Conservation (phyloP, 148 eudicot species). For the Cornus kousa region DNA sequence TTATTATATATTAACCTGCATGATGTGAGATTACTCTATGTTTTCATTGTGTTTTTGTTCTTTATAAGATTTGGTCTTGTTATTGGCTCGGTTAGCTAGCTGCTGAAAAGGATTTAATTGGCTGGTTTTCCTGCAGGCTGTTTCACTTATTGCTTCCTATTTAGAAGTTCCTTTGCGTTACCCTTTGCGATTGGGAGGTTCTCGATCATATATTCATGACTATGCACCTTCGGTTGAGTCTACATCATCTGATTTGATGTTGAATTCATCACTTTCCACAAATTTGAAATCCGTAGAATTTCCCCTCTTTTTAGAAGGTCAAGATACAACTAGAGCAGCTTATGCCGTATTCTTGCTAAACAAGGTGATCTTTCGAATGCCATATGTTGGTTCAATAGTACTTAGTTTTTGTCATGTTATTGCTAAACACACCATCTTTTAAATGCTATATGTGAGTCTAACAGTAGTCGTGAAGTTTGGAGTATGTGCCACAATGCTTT, state of each 20-base stretch:
- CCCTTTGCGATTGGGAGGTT: slow-evolving; percentile 84
- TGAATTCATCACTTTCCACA: slow-evolving; percentile 33
- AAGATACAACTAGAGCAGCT: slow-evolving; percentile 92
- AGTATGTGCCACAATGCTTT: neutral
- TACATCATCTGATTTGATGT: slow-evolving; percentile 41
- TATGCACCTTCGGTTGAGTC: slow-evolving; percentile 63
- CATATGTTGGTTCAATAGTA: neutral
- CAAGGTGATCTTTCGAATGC: slow-evolving; percentile 52
- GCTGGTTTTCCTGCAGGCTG: slow-evolving; percentile 52
- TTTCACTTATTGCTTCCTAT: slow-evolving; percentile 76
- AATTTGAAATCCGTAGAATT: slow-evolving; percentile 69
- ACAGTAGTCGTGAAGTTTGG: too few relatives aligned
- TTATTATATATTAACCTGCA: neutral
- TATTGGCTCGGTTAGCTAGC: neutral
- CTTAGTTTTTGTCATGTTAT: slow-evolving; percentile 79
- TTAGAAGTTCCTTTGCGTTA: slow-evolving; percentile 86
- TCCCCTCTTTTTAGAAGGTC: slow-evolving; percentile 91
- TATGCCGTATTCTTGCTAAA: slow-evolving; percentile 94
- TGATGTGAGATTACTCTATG: neutral
- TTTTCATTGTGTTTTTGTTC: neutral
- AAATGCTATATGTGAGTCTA: neutral
- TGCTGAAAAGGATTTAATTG: slow-evolving; percentile 9
- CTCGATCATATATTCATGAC: slow-evolving; percentile 83
- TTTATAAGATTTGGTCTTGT: neutral
- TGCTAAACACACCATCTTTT: slow-evolving; percentile 78